Conservation (phyloP, 176 grass and related monocot genomes). For the Avena eriantha region DNA sequence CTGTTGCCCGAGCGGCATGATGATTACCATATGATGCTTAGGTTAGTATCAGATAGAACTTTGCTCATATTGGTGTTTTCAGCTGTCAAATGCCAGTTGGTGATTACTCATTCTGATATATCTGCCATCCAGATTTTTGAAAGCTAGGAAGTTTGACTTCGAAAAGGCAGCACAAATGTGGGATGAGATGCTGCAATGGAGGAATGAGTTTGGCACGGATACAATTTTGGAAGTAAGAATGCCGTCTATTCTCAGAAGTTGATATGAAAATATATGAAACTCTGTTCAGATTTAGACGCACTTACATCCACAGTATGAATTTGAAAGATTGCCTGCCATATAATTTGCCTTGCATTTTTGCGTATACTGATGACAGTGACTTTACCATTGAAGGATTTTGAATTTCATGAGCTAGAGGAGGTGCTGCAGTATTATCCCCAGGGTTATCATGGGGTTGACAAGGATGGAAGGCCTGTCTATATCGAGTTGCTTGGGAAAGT, state of each 20-base stretch:
- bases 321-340: background rate
- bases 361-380: constrained; percentile 33
- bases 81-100: constrained; percentile 33
- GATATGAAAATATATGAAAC: constrained; percentile 14
- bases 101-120: constrained; percentile 37
- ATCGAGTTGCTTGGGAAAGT: constrained; percentile 96
- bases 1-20: constrained; percentile 88
- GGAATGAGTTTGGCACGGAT: constrained; percentile 88
- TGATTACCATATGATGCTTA: constrained; percentile 87
- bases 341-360: constrained; percentile 20
- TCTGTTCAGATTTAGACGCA: background rate
- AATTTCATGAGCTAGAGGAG: constrained; percentile 93
- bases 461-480: constrained; percentile 93
- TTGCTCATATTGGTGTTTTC: constrained; percentile 30
- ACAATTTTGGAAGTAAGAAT: constrained; percentile 79
- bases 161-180: constrained; percentile 96
- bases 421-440: constrained; percentile 92
- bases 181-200: constrained; percentile 89
- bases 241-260: constrained; percentile 3
- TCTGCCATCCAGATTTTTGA: constrained; percentile 81
- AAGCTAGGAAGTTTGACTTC: constrained; percentile 90
- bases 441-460: constrained; percentile 96
- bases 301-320: background rate
- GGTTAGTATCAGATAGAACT: constrained; percentile 49
- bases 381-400: constrained; percentile 83